Percentiles rank a stretch among this genome's conserved stretches.
These are phyloP conservation scores for Dendrocalamus latiflorus DNA, from an alignment of 202 grass and related monocot species.

Conservation along the genomic window DNA sequence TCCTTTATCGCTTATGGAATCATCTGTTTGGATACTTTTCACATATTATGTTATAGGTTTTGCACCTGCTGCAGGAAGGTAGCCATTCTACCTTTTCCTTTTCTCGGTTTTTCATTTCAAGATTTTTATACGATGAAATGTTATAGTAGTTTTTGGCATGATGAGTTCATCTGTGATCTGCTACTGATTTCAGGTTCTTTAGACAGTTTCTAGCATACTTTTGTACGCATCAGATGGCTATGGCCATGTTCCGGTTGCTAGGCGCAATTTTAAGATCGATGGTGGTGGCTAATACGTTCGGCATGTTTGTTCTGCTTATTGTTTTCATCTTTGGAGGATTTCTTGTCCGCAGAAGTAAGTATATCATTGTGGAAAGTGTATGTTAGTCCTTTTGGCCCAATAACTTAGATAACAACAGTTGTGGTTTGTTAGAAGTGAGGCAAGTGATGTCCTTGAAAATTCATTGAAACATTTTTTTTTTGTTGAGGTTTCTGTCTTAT, in stretches of 20 bases:
- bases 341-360: constrained; percentile 49
- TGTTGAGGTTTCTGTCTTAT: background rate
- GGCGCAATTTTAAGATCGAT: constrained; percentile 44
- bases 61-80: constrained; percentile 50
- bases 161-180: background rate
- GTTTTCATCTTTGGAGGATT: constrained; percentile 62
- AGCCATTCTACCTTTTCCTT: background rate
- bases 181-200: constrained; percentile 49
- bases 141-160: background rate
- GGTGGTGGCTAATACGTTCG: constrained; percentile 58
- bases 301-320: constrained; percentile 42
- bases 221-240: constrained; percentile 50
- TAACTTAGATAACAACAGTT: background rate
- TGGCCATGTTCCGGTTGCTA: constrained; percentile 54
- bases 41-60: constrained; percentile 60
- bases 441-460: background rate
- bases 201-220: constrained; percentile 40
- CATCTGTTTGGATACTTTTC: constrained; percentile 30
- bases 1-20: constrained; percentile 52
- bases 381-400: background rate
- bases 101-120: background rate
- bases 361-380: background rate
- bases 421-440: background rate
- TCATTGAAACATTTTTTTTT: background rate
- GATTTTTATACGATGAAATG: background rate